Evolutionary conservation across 805 yeast genomes (phyloP).

Genomic region (Grigorovia yakushimaensis): DNA sequence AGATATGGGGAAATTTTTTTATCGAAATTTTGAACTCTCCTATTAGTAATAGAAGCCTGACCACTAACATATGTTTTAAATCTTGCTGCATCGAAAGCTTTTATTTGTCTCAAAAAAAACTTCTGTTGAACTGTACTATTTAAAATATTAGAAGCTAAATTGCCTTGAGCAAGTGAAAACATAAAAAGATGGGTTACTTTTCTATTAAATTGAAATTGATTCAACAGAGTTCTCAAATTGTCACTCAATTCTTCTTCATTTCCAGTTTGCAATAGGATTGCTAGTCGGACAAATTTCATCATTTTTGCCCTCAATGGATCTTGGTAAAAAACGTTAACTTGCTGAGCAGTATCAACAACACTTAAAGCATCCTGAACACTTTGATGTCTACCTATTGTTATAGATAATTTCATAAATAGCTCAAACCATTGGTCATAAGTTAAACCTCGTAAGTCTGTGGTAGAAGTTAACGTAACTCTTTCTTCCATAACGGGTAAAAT

Average conservation of each 20-base stretch:
- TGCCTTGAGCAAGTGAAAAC: slow-evolving; percentile 51
- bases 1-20: slow-evolving; percentile 55
- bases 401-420: slow-evolving; percentile 68
- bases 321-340: slow-evolving; percentile 68
- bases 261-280: slow-evolving; percentile 38
- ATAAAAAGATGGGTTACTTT: slow-evolving; percentile 56
- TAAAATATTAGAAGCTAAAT: slow-evolving; percentile 46
- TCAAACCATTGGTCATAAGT: slow-evolving; percentile 76
- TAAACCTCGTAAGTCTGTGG: slow-evolving; percentile 62
- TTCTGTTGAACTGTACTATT: slow-evolving; percentile 82
- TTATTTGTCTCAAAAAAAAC: slow-evolving; percentile 78
- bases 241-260: slow-evolving; percentile 49
- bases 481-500: slow-evolving; percentile 31
- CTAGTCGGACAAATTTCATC: slow-evolving; percentile 56
- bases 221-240: slow-evolving; percentile 52
- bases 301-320: slow-evolving; percentile 50
- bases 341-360: slow-evolving; percentile 63
- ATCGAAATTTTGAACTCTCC: slow-evolving; percentile 33
- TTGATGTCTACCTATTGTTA: slow-evolving; percentile 54
- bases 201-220: slow-evolving; percentile 67
- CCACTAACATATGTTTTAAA: slow-evolving; percentile 51
- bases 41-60: slow-evolving; percentile 62
- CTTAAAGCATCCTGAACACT: slow-evolving; percentile 54
- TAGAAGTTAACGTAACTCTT: slow-evolving; percentile 38
- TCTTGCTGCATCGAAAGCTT: slow-evolving; percentile 71